These are phyloP conservation scores for Mrakia blollopis DNA, from an alignment of 768 basidiomycete genomes.

Conservation along the genomic window DNA sequence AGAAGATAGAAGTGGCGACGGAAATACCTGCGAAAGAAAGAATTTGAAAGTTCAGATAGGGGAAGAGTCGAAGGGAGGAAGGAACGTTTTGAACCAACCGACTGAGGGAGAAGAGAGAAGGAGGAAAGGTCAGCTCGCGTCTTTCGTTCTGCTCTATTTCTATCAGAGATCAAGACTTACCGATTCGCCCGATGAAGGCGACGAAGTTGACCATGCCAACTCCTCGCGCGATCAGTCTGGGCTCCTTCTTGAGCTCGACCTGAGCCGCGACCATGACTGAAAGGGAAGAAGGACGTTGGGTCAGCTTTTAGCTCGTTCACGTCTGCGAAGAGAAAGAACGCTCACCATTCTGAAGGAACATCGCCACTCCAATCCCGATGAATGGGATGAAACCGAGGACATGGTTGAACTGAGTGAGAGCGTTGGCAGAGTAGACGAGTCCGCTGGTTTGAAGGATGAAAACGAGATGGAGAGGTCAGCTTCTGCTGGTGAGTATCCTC, in stretches of 20 bases:
- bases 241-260: constrained; percentile 34
- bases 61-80: constrained; percentile 13
- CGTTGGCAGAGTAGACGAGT: constrained; percentile 33
- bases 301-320: neutral
- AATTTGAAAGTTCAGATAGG: constrained; percentile 31
- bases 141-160: too few species aligned
- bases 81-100: too few species aligned
- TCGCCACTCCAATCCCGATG: constrained; percentile 36
- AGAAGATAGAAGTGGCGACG: constrained; percentile 37
- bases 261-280: constrained; percentile 23
- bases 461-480: neutral
- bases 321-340: neutral
- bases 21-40: constrained; percentile 38
- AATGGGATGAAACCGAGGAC: constrained; percentile 36
- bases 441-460: constrained; percentile 28
- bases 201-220: constrained; percentile 24
- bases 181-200: constrained; percentile 20
- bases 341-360: constrained; percentile 35
- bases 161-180: neutral
- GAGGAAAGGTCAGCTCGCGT: neutral
- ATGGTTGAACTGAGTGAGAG: constrained; percentile 16
- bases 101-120: constrained; percentile 11
- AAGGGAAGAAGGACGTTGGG: neutral
- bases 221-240: constrained; percentile 31
- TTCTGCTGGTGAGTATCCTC: too few species aligned